A percentile compares a stretch with the other conserved stretches of the same genome.
Evolutionary conservation across 164 flowering plant species (phyloP).

Genomic region (Macadamia integrifolia): DNA sequence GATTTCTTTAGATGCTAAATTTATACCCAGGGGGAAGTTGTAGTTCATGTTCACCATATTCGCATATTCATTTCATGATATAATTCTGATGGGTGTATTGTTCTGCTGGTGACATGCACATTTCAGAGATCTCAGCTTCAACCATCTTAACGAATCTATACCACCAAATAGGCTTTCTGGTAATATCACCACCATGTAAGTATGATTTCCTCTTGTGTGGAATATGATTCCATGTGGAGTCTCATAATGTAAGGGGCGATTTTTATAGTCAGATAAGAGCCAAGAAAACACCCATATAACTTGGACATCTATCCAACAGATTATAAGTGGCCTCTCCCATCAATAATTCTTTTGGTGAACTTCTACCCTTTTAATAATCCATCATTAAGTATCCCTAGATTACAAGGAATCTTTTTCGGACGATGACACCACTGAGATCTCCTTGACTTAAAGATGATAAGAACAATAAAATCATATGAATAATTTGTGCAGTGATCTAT

Average conservation of each 20-base stretch:
- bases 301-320: too few species aligned
- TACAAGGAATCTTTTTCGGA: background rate
- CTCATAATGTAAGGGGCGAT: too few species aligned
- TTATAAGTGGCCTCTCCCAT: background rate
- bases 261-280: too few species aligned
- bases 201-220: background rate
- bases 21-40: too few species aligned
- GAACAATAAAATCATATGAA: background rate
- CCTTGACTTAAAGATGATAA: background rate
- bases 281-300: too few species aligned
- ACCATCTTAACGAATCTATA: slow-evolving; percentile 57
- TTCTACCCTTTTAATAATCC: background rate
- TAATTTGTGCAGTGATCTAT: slow-evolving; percentile 52
- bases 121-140: slow-evolving; percentile 80
- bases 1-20: background rate
- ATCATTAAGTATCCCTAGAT: too few species aligned
- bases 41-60: background rate
- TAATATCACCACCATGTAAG: slow-evolving; percentile 75
- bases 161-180: slow-evolving; percentile 53
- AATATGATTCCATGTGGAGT: too few species aligned
- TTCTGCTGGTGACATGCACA: slow-evolving; percentile 1
- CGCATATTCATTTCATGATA: background rate
- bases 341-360: background rate
- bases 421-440: background rate
- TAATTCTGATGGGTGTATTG: background rate